A percentile compares a stretch with the other conserved stretches of the same genome.
Conservation (phyloP, 1,139 yeast genomes). For the Suhomyces bokatorum region DNA sequence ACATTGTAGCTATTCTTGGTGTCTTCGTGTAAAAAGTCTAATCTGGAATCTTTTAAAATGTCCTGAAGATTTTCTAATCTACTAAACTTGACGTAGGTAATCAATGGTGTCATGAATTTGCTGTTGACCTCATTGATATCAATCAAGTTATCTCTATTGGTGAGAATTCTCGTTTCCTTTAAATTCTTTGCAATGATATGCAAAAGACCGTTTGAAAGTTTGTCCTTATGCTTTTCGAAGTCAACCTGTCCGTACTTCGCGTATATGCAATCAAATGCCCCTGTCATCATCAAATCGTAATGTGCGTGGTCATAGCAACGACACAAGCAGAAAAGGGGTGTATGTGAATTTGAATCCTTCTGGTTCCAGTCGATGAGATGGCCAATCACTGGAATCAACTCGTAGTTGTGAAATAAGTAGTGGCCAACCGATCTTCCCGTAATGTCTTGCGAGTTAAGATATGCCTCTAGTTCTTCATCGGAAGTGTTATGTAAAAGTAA, state of each 20-base stretch:
- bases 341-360: constrained; percentile 68
- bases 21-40: constrained; percentile 49
- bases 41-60: constrained; percentile 45
- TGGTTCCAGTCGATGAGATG: constrained; percentile 64
- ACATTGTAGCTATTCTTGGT: constrained; percentile 42
- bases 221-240: constrained; percentile 66
- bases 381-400: constrained; percentile 58
- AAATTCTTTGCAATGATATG: constrained; percentile 62
- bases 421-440: constrained; percentile 69
- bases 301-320: constrained; percentile 79
- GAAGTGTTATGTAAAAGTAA: constrained; percentile 46
- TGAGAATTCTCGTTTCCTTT: constrained; percentile 36
- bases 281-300: constrained; percentile 52
- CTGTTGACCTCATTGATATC: constrained; percentile 66
- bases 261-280: constrained; percentile 48
- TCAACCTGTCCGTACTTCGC: constrained; percentile 44
- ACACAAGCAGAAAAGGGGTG: constrained; percentile 76
- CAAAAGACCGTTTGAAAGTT: constrained; percentile 69
- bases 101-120: constrained; percentile 66
- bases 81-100: constrained; percentile 69
- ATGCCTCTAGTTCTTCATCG: constrained; percentile 45
- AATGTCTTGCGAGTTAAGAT: constrained; percentile 53
- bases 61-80: constrained; percentile 57
- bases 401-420: constrained; percentile 61
- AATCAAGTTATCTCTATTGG: constrained; percentile 31